Conservation (phyloP, 257 asterid genomes). For the Rehmannia glutinosa region DNA sequence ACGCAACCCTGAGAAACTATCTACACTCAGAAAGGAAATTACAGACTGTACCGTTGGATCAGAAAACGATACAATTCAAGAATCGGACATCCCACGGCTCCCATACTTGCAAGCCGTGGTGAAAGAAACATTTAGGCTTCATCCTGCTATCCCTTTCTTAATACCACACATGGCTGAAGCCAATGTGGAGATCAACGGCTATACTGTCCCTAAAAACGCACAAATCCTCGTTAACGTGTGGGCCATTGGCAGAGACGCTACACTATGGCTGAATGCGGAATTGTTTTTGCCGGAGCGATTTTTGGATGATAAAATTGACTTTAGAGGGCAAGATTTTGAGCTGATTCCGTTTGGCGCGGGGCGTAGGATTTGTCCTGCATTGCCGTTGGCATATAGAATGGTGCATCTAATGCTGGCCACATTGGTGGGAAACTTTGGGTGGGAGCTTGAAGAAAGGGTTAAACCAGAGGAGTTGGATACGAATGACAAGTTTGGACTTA, state of each 20-base stretch:
- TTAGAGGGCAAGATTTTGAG: too few relatives aligned
- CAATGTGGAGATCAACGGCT: background rate
- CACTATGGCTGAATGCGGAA: background rate
- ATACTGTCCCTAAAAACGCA: background rate
- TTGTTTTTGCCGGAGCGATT: background rate
- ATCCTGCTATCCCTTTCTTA: background rate
- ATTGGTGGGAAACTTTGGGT: background rate
- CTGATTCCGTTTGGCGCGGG: background rate
- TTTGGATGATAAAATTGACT: background rate
- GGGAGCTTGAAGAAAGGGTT: background rate
- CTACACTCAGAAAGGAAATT: background rate
- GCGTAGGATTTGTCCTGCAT: background rate
- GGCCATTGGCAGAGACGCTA: background rate
- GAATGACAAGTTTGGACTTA: too few relatives aligned
- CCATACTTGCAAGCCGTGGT: background rate
- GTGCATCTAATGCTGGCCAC: background rate
- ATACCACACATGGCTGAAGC: background rate
- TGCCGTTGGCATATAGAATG: background rate
- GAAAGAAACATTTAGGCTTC: background rate
- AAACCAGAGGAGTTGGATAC: too few relatives aligned
- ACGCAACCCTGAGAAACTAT: background rate
- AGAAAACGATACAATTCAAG: background rate
- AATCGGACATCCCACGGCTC: background rate
- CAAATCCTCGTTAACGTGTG: background rate
- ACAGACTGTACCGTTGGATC: background rate